phyloP scores from a whole-genome alignment of 192 early-diverging fungal genomes.

The Spinellus fusiger region DNA sequence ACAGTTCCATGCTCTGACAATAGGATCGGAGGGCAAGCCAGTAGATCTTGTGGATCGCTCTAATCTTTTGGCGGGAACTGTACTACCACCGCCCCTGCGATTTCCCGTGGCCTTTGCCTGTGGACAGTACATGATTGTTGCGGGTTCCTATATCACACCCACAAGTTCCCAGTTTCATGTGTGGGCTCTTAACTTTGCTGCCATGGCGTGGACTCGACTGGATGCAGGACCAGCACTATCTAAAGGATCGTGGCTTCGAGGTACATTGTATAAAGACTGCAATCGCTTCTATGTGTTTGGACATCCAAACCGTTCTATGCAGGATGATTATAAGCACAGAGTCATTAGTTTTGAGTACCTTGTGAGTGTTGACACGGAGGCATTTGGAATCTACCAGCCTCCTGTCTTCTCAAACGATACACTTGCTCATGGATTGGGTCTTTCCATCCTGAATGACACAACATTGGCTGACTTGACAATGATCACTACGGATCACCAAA shows the following conservation, averaged over 20 bases:
- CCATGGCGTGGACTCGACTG: constrained; percentile 58
- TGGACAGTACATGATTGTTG: constrained; percentile 59
- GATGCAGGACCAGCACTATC: constrained; percentile 60
- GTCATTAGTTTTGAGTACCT: constrained; percentile 70
- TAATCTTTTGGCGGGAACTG: constrained; percentile 50
- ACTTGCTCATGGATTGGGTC: constrained; percentile 51
- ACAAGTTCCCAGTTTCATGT: constrained; percentile 60
- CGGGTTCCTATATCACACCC: constrained; percentile 63
- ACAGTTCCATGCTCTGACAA: constrained; percentile 60
- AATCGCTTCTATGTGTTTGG: constrained; percentile 69
- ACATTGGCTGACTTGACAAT: constrained; percentile 51
- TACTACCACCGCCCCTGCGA: constrained; percentile 63
- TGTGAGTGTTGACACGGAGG: constrained; percentile 60
- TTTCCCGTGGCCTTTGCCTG: constrained; percentile 67
- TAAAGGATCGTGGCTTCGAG: constrained; percentile 70
- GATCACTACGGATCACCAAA: constrained; percentile 40
- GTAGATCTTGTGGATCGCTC: constrained; percentile 59
- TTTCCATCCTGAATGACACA: constrained; percentile 43
- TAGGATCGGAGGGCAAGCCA: constrained; percentile 41
- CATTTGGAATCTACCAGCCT: constrained; percentile 58
- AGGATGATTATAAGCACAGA: constrained; percentile 70
- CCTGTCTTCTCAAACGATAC: constrained; percentile 44
- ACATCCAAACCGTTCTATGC: constrained; percentile 56
- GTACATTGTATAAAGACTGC: constrained; percentile 49
- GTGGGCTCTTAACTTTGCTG: constrained; percentile 60